A percentile compares a stretch with the other conserved stretches of the same genome.
phyloP scores from a whole-genome alignment of 306 rosid species.

The Rosa chinensis region DNA sequence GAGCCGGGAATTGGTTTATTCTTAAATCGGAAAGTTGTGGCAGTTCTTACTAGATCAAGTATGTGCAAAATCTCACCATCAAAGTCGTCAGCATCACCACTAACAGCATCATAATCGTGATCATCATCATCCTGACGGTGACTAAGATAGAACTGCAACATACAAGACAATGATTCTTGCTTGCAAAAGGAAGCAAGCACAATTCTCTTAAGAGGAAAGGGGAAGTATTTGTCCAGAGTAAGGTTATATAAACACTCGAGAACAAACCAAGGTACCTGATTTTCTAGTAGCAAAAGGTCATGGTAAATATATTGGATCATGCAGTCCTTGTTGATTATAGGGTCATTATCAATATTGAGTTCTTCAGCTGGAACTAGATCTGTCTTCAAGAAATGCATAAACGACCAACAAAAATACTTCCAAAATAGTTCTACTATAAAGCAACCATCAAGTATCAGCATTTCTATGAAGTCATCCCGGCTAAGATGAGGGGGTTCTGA shows the following conservation, averaged over 20 bases:
- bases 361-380: not conserved
- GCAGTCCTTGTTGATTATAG: conserved; percentile 2
- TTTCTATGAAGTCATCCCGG: not conserved
- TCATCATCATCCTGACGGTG: not conserved
- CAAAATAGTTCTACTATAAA: conserved; percentile 26
- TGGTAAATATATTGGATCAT: not conserved
- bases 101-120: too few relatives aligned
- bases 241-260: not conserved
- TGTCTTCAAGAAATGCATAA: not conserved
- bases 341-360: not conserved
- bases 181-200: not conserved
- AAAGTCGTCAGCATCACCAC: too few relatives aligned
- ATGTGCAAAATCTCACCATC: not conserved
- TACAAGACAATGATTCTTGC: fast-evolving
- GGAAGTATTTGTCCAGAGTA: not conserved
- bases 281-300: conserved; percentile 26
- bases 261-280: conserved; percentile 34
- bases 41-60: not conserved
- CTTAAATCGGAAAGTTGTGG: too few relatives aligned
- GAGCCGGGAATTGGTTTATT: not conserved
- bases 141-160: not conserved
- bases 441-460: conserved; percentile 34
- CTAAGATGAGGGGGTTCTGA: not conserved
- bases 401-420: not conserved
- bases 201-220: not conserved